A percentile compares a stretch with the other conserved stretches of the same genome.
Conservation (phyloP, 75 land plant species). For the Pinus albicaulis region DNA sequence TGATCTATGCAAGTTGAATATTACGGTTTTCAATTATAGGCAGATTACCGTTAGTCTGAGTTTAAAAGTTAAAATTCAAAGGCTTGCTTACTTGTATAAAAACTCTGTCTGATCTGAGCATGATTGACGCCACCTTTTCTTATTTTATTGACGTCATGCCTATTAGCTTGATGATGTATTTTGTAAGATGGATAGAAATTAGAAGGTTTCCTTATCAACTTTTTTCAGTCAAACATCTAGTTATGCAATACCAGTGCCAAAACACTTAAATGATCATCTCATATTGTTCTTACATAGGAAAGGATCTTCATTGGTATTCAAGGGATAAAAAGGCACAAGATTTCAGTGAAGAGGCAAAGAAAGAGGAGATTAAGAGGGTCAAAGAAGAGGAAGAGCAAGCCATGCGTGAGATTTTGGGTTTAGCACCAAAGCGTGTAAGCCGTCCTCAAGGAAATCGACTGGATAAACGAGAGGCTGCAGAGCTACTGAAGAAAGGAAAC, state of each 20-base stretch:
- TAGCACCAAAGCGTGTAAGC: conserved; percentile 77
- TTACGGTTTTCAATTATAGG: not conserved
- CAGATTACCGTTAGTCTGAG: not conserved
- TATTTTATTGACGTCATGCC: not conserved
- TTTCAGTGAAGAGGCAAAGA: conserved; percentile 44
- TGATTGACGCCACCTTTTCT: not conserved
- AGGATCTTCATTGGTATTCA: conserved; percentile 90
- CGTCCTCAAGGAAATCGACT: conserved; percentile 68
- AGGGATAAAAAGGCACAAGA: conserved; percentile 56
- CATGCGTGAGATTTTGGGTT: conserved; percentile 88
- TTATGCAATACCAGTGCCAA: not conserved
- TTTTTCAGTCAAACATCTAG: not conserved
- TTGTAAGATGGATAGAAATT: conserved; percentile 3
- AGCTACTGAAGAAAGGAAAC: conserved; percentile 81
- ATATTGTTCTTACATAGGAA: conserved; percentile 47
- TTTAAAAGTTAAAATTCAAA: not conserved
- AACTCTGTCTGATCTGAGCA: not conserved
- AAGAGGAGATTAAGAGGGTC: conserved; percentile 77
- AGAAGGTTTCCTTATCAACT: not conserved
- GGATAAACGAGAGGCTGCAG: conserved; percentile 84
- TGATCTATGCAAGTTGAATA: not conserved
- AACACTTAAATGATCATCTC: not conserved
- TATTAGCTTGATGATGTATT: not conserved
- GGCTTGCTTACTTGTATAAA: not conserved
- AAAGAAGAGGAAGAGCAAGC: conserved; percentile 92